phyloP scores from a whole-genome alignment of 352 stramenopile species.

The Globisporangium paroecandrum region DNA sequence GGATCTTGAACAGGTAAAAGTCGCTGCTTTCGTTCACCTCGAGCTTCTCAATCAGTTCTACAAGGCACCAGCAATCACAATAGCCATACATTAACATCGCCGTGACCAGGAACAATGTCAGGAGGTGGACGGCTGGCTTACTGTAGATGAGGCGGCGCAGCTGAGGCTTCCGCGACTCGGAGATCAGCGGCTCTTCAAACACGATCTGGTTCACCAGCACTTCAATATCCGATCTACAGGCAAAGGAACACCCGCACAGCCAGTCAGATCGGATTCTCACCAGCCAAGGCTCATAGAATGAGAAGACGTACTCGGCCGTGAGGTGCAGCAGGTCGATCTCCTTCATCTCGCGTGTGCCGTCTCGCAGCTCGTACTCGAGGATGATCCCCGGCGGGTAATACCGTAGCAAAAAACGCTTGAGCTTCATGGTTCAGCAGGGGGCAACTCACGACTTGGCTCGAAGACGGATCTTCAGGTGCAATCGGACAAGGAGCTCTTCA shows the following conservation, averaged over 20 bases:
- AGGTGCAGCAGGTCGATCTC: constrained; percentile 94
- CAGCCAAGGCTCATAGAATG: background rate
- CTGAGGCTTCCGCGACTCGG: constrained; percentile 91
- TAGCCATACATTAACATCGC: background rate
- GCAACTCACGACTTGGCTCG: background rate
- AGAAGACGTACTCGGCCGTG: constrained; percentile 76
- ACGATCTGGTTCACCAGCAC: constrained; percentile 95
- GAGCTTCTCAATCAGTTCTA: constrained; percentile 94
- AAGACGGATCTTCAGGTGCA: background rate
- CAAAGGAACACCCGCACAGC: background rate
- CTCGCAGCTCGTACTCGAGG: constrained; percentile 93
- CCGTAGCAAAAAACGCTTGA: constrained; percentile 93
- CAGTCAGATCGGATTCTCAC: background rate
- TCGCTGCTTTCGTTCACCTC: constrained; percentile 93
- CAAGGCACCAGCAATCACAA: background rate
- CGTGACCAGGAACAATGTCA: background rate
- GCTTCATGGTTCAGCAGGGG: constrained; percentile 76
- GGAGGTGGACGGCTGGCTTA: constrained; percentile 21
- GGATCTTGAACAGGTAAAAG: constrained; percentile 97
- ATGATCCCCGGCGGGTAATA: constrained; percentile 96
- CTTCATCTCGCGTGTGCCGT: constrained; percentile 93
- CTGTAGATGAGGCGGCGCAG: constrained; percentile 92
- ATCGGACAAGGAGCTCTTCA: background rate
- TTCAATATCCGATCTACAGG: constrained; percentile 86
- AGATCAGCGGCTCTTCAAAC: constrained; percentile 94